phyloP scores from a whole-genome alignment of 495 filamentous ascomycete species.

The Margaritispora aquatica region DNA sequence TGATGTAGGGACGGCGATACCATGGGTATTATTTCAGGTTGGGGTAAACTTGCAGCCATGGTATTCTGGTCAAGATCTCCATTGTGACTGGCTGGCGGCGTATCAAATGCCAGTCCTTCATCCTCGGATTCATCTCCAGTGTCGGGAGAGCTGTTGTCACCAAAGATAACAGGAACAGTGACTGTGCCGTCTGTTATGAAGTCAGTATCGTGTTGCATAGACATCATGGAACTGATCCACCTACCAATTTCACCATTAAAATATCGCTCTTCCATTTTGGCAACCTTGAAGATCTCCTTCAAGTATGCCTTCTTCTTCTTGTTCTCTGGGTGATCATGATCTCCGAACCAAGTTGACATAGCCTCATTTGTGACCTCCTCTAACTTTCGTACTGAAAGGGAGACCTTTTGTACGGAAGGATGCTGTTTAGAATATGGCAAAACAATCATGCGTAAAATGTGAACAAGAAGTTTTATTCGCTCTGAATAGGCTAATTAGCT shows the following conservation, averaged over 20 bases:
- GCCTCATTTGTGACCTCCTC: constrained; percentile 40
- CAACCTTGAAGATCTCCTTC: constrained; percentile 63
- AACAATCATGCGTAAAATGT: constrained; percentile 54
- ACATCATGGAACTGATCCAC: constrained; percentile 13
- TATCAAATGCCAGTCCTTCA: constrained; percentile 15
- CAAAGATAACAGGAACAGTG: constrained; percentile 18
- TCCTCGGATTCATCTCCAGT: constrained; percentile 12
- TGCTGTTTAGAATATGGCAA: constrained; percentile 36
- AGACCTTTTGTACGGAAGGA: constrained; percentile 16
- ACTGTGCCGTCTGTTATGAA: constrained; percentile 15
- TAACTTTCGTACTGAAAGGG: constrained; percentile 36
- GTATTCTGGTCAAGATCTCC: not conserved
- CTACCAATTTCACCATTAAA: constrained; percentile 55
- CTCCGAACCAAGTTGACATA: constrained; percentile 36
- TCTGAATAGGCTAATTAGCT: constrained; percentile 34
- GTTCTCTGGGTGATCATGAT: constrained; percentile 37
- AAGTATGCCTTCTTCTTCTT: constrained; percentile 37
- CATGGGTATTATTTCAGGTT: constrained; percentile 12
- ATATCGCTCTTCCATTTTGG: constrained; percentile 55
- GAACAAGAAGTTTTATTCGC: constrained; percentile 51
- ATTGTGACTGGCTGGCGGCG: constrained; percentile 11
- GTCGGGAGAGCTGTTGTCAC: constrained; percentile 9
- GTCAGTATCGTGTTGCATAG: not conserved
- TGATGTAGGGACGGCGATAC: constrained; percentile 2
- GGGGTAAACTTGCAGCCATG: not conserved